phyloP scores from a whole-genome alignment of 2,329 filamentous ascomycete genomes.

The Penicillium sp. region DNA sequence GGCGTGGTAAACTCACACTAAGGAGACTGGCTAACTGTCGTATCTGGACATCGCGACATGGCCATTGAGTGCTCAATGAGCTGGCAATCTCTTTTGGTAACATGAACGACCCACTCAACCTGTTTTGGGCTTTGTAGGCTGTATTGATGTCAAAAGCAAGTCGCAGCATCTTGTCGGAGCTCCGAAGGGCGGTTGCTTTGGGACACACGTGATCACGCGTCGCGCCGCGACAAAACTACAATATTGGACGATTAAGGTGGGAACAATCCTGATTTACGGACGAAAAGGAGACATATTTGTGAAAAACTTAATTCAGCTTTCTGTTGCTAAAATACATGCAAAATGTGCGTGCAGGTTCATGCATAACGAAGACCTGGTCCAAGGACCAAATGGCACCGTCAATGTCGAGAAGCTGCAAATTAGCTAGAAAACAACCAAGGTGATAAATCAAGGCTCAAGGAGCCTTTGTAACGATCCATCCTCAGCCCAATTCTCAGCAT shows the following conservation, averaged over 20 bases:
- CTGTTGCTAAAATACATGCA: slow-evolving; percentile 21
- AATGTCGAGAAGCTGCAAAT: slow-evolving; percentile 1
- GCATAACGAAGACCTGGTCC: slow-evolving; percentile 1
- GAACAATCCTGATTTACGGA: not conserved
- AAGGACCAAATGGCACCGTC: not conserved
- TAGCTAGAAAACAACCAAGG: not conserved
- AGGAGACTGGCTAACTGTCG: slow-evolving; percentile 43
- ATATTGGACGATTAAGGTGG: not conserved
- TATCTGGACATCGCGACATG: slow-evolving; percentile 45
- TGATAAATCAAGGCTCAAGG: not conserved
- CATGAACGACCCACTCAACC: slow-evolving; percentile 18
- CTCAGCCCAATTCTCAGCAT: not conserved
- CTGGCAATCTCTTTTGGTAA: slow-evolving; percentile 35
- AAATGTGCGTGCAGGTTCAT: slow-evolving; percentile 12
- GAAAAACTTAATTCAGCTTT: slow-evolving; percentile 12
- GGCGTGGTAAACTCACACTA: slow-evolving; percentile 33
- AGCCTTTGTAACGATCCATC: not conserved
- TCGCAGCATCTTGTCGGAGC: slow-evolving; percentile 3
- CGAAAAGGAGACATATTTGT: not conserved
- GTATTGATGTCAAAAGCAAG: not conserved
- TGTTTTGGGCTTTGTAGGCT: not conserved
- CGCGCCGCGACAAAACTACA: slow-evolving; percentile 11
- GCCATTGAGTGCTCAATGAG: slow-evolving; percentile 43
- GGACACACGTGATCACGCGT: slow-evolving; percentile 21
- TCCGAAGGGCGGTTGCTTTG: slow-evolving; percentile 6